Conservation (phyloP, 78 protist genomes). For the Dictyostelium brefeldianum region DNA sequence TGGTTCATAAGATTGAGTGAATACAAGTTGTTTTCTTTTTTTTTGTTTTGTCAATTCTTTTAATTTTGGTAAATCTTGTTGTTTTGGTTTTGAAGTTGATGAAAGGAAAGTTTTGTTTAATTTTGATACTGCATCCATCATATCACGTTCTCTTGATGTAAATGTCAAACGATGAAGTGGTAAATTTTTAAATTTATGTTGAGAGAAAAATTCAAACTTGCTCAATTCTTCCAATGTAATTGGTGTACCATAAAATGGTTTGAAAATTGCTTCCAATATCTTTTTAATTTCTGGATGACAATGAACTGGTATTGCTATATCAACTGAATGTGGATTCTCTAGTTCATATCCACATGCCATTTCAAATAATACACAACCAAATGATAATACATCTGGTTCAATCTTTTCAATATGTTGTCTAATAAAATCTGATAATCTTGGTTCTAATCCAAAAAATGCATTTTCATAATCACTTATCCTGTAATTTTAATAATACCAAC, state of each 20-base stretch:
- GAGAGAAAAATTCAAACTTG: slow-evolving; percentile 41
- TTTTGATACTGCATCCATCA: slow-evolving; percentile 61
- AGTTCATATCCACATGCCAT: slow-evolving; percentile 75
- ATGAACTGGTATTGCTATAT: slow-evolving; percentile 36
- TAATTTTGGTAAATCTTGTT: slow-evolving; percentile 21
- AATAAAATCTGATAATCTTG: slow-evolving; percentile 45
- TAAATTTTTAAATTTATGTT: slow-evolving; percentile 58
- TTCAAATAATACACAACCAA: slow-evolving; percentile 51
- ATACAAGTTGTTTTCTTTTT: slow-evolving; percentile 47
- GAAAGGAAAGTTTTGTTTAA: slow-evolving; percentile 28
- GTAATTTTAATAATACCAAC: no score
- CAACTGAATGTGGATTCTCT: slow-evolving; percentile 23
- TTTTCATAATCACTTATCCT: slow-evolving; percentile 73
- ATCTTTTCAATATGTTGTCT: neutral
- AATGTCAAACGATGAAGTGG: slow-evolving; percentile 35
- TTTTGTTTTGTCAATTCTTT: slow-evolving; percentile 46
- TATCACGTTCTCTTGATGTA: slow-evolving; percentile 59
- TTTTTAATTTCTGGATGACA: slow-evolving; percentile 63
- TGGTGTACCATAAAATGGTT: slow-evolving; percentile 71
- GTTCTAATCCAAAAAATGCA: slow-evolving; percentile 73
- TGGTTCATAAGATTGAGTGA: slow-evolving; percentile 6
- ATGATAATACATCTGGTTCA: slow-evolving; percentile 59
- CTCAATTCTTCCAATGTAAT: slow-evolving; percentile 46
- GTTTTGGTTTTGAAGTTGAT: neutral
- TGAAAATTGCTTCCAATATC: slow-evolving; percentile 55